These are phyloP conservation scores for Blastocystis sp. DNA, from an alignment of 352 stramenopile genomes.

Conservation along the genomic window DNA sequence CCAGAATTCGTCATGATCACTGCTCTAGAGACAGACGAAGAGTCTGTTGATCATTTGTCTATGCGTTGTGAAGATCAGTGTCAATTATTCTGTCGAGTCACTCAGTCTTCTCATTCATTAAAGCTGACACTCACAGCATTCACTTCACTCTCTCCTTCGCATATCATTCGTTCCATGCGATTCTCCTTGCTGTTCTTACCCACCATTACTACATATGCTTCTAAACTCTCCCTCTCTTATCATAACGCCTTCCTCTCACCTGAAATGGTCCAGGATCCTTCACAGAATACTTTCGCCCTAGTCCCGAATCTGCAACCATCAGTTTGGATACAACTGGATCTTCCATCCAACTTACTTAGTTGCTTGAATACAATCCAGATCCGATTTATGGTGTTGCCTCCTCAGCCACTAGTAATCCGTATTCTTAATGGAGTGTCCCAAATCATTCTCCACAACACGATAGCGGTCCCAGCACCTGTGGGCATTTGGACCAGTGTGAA, in stretches of 20 bases:
- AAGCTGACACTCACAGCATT: background rate
- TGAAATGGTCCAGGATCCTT: background rate
- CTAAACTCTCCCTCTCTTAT: background rate
- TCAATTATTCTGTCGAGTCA: background rate
- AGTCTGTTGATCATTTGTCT: background rate
- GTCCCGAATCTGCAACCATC: background rate
- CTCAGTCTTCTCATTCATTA: background rate
- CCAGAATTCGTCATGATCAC: background rate
- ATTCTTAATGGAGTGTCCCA: background rate
- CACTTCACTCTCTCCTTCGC: background rate
- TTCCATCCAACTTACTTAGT: background rate
- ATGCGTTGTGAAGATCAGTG: background rate
- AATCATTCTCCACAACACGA: background rate
- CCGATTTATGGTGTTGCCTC: background rate
- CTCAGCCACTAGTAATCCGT: background rate
- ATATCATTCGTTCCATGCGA: background rate
- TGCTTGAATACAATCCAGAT: background rate
- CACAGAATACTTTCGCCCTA: background rate
- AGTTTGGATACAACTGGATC: background rate
- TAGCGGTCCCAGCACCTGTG: background rate
- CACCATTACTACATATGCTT: background rate
- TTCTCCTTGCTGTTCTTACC: background rate
- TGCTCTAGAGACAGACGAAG: background rate
- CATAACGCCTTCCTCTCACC: background rate
- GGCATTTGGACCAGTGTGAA: background rate